Base-by-base conservation (phyloP, 2,329 filamentous ascomycete species). In the Rugonectria rugulosa region DNA sequence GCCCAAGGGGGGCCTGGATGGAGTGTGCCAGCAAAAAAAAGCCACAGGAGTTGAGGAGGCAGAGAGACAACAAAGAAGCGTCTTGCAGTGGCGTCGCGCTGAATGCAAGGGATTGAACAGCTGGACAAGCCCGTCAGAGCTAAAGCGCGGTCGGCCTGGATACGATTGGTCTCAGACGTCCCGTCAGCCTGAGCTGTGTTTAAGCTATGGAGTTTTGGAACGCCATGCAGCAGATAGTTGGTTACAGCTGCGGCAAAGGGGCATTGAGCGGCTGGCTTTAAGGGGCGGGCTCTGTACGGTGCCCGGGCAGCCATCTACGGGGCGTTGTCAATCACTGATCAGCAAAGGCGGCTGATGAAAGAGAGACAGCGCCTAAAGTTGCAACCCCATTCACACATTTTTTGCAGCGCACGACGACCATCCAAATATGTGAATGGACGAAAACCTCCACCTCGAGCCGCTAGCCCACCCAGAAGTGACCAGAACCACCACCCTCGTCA, bases 301-400 rank as follows among this genome's bases (percentile, higher is more conserved):
- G n/a, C n/a, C n/a, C n/a, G n/a, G n/a, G n/a, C n/a, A n/a, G n/a
- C n/a, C n/a, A n/a, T 12, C 6, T 32, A 32, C 12, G 29, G 5
- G 6, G 29, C 29, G 6, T 5, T 11, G 15, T 14, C 8, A 32
- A n/a, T n/a, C 34, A 38, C 31, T 26, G 36, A 23, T 19, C 45
- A 32, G n/a, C n/a, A n/a, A n/a, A n/a, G n/a, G n/a, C n/a, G n/a
- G n/a, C n/a, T n/a, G n/a, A n/a, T n/a, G n/a, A n/a, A n/a, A n/a
- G 29, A 15, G 26, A 24, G 19, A 26, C 29, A 38, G 46, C 46
- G 46, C 46, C 46, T 49, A 49, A 49, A 49, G 36, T 40, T 40
- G 36, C 36, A n/a, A 21, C 20, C 24, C 37, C 26, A 27, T 37
- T 10, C n/a, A 26, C 24, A n/a, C 20, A n/a, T 17, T n/a, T 19